Evolutionary conservation across 805 yeast species (phyloP).

Genomic region (Yamadazyma sp.): DNA sequence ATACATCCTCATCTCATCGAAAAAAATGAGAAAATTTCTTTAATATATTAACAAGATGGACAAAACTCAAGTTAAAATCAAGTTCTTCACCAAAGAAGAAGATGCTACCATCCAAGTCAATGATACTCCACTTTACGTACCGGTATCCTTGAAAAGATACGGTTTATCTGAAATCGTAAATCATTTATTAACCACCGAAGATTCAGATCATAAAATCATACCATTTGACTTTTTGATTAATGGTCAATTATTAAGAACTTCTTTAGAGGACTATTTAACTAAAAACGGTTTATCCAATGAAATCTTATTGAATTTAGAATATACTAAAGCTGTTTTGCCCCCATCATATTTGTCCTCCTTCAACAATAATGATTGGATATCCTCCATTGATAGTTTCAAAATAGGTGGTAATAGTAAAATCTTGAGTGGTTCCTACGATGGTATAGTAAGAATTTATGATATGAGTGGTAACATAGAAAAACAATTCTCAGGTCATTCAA

Average conservation of each 20-base stretch:
- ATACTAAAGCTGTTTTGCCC: constrained; percentile 88
- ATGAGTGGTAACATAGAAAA: constrained; percentile 74
- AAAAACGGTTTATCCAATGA: constrained; percentile 80
- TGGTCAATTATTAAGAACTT: constrained; percentile 74
- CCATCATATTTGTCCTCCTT: constrained; percentile 90
- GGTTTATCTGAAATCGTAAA: constrained; percentile 95
- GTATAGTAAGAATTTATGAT: constrained; percentile 87
- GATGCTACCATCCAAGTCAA: constrained; percentile 65
- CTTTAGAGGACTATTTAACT: constrained; percentile 75
- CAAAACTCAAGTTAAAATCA: constrained; percentile 70
- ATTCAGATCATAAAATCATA: constrained; percentile 47
- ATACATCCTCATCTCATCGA: constrained; percentile 3
- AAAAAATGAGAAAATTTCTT: constrained; percentile 4
- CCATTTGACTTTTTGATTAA: constrained; percentile 93
- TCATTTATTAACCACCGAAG: constrained; percentile 57
- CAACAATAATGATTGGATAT: constrained; percentile 94
- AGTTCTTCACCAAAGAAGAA: constrained; percentile 82
- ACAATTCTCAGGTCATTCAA: constrained; percentile 85
- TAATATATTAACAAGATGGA: too few species aligned
- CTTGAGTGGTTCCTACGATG: constrained; percentile 90
- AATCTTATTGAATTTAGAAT: constrained; percentile 75
- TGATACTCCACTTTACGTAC: constrained; percentile 84
- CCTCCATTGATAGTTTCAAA: constrained; percentile 61
- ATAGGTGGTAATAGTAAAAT: constrained; percentile 49
- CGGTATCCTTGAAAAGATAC: constrained; percentile 78